These are phyloP conservation scores for Geopyxis carbonaria DNA, from an alignment of 495 filamentous ascomycete genomes.

Conservation along the genomic window DNA sequence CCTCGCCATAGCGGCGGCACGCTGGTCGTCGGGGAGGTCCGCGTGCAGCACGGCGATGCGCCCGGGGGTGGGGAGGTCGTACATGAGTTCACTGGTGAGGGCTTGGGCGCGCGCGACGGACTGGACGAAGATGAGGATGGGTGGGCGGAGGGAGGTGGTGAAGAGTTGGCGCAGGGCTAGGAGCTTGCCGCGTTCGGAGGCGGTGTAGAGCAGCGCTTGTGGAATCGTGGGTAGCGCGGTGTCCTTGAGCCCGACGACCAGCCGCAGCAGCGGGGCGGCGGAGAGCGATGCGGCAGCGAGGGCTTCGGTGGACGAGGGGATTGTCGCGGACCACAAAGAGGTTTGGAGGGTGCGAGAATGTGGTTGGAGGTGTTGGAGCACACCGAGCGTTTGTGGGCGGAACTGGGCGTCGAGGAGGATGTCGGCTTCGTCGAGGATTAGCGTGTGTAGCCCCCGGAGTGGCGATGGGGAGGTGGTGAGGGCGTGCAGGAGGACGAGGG, in stretches of 20 bases:
- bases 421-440: slow-evolving; percentile 89
- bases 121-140: slow-evolving; percentile 88
- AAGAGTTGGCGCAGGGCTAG: slow-evolving; percentile 81
- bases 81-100: slow-evolving; percentile 74
- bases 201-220: slow-evolving; percentile 78
- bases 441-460: slow-evolving; percentile 46
- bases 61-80: slow-evolving; percentile 79
- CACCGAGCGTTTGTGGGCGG: slow-evolving; percentile 68
- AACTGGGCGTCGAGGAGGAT: slow-evolving; percentile 84
- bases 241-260: slow-evolving; percentile 89
- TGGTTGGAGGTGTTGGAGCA: slow-evolving; percentile 48
- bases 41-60: slow-evolving; percentile 86
- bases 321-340: slow-evolving; percentile 88
- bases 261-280: slow-evolving; percentile 42
- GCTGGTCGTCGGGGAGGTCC: slow-evolving; percentile 56
- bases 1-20: slow-evolving; percentile 64
- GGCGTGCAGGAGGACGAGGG: slow-evolving; percentile 58
- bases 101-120: slow-evolving; percentile 79
- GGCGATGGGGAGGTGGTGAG: slow-evolving; percentile 36
- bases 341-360: slow-evolving; percentile 51
- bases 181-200: slow-evolving; percentile 83
- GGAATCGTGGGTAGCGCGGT: slow-evolving; percentile 79
- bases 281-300: slow-evolving; percentile 32
- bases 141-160: slow-evolving; percentile 55
- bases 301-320: slow-evolving; percentile 80